Base-by-base conservation (phyloP, 805 yeast species). In the Candida tallmaniae region DNA sequence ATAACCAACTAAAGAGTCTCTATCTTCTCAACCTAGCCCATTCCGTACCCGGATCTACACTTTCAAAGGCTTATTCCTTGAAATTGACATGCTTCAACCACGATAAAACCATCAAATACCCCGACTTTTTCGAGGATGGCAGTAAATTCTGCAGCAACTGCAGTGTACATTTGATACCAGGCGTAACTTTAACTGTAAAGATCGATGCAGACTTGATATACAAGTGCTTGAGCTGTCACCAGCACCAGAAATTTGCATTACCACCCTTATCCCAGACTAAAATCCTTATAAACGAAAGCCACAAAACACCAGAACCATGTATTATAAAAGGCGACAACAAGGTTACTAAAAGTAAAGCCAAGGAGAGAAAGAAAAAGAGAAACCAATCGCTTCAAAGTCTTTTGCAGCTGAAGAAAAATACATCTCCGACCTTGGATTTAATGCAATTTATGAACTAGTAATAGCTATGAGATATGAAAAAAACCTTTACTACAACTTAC, bases 361-460 rank as follows among this genome's bases (percentile, higher is more conserved):
- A 73, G 29, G 58, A 23, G n/a, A 25, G 26, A 19, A 36, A 68
- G 12, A 74, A 71, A 47, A 73, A 70, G 52, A 56, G 70, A 48
- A 58, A 58, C 47, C 69, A 62, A 38, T 62, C 68, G 13, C 52
- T 74, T 17, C 52, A 66, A 3, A 63, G 53, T 36, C 45, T 75
- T 40, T 50, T 76, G 23, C 56, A 58, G 22, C 56, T 58, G 34
- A 74, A 69, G 50, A 67, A 65, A 39, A 56, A 39, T 52, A 52
- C 34, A 46, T 54, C 27, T 30, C 53, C 51, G 16, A 47, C 72
- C 1, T 52, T 76, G 18, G 68, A 70, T 44, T 53, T 77, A 24
- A 70, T 69, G 57, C 76, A 71, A 35, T 74, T 75, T 44, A 65
- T 75, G 73, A 60, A 44, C 26, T 45, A 27, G 9, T 8, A 9